Evolutionary conservation across 371 early-diverging fungal species (phyloP), one percentile per base, ranked within the genome.

Genomic region (Actinomucor elegans): DNA sequence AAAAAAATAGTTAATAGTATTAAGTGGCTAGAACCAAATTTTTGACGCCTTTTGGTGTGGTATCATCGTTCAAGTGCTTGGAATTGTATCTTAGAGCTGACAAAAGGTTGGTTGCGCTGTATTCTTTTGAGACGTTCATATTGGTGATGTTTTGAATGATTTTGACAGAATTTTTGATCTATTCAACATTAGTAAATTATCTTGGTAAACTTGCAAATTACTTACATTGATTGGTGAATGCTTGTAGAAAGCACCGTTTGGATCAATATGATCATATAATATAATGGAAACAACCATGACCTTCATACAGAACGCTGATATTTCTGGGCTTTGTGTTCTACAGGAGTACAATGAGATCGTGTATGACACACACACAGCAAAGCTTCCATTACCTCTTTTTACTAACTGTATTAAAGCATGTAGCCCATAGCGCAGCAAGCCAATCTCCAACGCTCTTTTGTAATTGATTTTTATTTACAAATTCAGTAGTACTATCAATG

Each of bases 251-350:
- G 87, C 88, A 14, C 96, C 96, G 17, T 80, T 75, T 15, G 86
- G 81, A 62, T 88, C 80, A 40, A 94, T 83, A 67, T 93, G 92
- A 74, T 97, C 97, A 56, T 94, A 94, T 41, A 95, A 71, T 29
- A 97, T 82, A 51, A 93, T 90, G 40, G 90, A 88, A 14, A 87
- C 84, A 24, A 92, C 92, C 86, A 94, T 88, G 29, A 93, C 92
- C 40, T 92, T 81, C 61, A 94, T 71, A 59, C 88, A 89, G 65
- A 85, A 83, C 15, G 76, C 71, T 37, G 68, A 70, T 42, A 63
- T 67, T 62, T 79, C 80, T 31, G 81, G 69, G 55, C 67, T 59
- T 59, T 71, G 79, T 44, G 64, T 71, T 69, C 75, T 77, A 37
- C n/a, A n/a, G n/a, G n/a, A n/a, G n/a, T n/a, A n/a, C n/a, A n/a